Percentiles rank a stretch among this genome's conserved stretches.
phyloP scores from a whole-genome alignment of 2,329 filamentous ascomycete genomes.

The Fusarium albidum region DNA sequence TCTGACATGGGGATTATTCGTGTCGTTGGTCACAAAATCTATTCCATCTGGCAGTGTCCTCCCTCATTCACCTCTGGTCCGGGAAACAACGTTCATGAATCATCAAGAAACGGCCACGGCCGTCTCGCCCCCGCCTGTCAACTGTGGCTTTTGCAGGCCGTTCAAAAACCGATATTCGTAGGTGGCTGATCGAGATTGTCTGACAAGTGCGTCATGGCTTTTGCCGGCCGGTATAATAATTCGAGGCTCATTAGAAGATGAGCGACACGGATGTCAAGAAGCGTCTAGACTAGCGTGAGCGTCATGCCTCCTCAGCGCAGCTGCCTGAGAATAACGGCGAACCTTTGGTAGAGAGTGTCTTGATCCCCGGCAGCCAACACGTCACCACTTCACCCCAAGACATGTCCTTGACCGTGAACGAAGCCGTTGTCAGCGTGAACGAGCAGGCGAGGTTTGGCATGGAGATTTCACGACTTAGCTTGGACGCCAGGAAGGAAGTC shows the following conservation, averaged over 20 bases:
- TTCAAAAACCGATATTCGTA: background rate
- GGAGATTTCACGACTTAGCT: background rate
- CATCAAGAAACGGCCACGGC: slow-evolving; percentile 14
- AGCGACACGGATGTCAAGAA: background rate
- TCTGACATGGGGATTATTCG: background rate
- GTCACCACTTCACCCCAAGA: slow-evolving; percentile 21
- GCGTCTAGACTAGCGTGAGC: background rate
- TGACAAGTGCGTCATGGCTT: slow-evolving; percentile 9
- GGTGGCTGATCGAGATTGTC: background rate
- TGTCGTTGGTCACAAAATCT: too few relatives aligned
- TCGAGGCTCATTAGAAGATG: too few relatives aligned
- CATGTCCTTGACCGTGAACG: background rate
- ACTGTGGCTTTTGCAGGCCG: too few relatives aligned
- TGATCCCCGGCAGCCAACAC: slow-evolving; percentile 4
- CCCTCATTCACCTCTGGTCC: too few relatives aligned
- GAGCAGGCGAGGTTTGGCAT: slow-evolving; percentile 10
- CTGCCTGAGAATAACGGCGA: background rate
- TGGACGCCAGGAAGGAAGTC: background rate
- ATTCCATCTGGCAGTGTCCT: too few relatives aligned
- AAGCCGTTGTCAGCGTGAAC: background rate
- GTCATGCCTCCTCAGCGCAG: background rate
- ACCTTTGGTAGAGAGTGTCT: slow-evolving; percentile 9
- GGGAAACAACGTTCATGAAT: slow-evolving; percentile 23
- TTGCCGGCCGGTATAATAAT: too few relatives aligned
- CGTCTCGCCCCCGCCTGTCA: background rate